Conservation (phyloP, 2,329 filamentous ascomycete genomes). For the Fusarium mundagurra region DNA sequence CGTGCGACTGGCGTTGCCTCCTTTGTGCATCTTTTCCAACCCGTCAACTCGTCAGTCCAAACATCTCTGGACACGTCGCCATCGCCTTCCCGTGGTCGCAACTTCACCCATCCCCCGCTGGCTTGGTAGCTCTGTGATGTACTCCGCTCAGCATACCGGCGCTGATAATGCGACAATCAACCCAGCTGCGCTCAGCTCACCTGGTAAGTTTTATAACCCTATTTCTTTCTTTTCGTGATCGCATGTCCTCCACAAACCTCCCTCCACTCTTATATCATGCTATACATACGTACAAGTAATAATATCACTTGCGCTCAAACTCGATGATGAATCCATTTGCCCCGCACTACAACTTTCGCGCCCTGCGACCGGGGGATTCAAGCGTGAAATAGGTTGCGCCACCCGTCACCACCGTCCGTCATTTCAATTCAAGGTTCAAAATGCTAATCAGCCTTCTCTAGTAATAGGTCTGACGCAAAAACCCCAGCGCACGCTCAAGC, state of each 20-base stretch:
- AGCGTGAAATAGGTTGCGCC: conserved; percentile 12
- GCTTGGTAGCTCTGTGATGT: conserved; percentile 48
- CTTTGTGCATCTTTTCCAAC: conserved; percentile 53
- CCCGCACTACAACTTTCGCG: conserved; percentile 19
- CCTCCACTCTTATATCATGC: conserved; percentile 7
- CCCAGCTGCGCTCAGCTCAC: conserved; percentile 84
- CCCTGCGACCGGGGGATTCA: background rate
- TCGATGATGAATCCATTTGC: conserved; percentile 27
- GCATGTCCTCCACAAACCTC: conserved; percentile 22
- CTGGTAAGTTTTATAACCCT: conserved; percentile 65
- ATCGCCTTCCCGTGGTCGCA: conserved; percentile 50
- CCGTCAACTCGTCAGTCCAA: conserved; percentile 57
- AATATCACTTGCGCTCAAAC: conserved; percentile 15
- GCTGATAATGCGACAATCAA: conserved; percentile 91
- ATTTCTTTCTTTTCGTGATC: conserved; percentile 20
- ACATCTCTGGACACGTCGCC: conserved; percentile 71
- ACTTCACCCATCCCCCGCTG: conserved; percentile 37
- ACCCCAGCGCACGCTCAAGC: conserved; percentile 77
- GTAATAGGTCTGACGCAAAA: conserved; percentile 59
- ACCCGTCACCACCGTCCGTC: background rate
- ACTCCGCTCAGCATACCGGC: conserved; percentile 67
- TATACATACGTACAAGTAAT: background rate
- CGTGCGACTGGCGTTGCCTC: conserved; percentile 59
- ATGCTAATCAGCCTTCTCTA: conserved; percentile 41
- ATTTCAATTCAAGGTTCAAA: conserved; percentile 4